phyloP scores from a whole-genome alignment of 1,284 basidiomycete genomes.

The Waitea zeae region DNA sequence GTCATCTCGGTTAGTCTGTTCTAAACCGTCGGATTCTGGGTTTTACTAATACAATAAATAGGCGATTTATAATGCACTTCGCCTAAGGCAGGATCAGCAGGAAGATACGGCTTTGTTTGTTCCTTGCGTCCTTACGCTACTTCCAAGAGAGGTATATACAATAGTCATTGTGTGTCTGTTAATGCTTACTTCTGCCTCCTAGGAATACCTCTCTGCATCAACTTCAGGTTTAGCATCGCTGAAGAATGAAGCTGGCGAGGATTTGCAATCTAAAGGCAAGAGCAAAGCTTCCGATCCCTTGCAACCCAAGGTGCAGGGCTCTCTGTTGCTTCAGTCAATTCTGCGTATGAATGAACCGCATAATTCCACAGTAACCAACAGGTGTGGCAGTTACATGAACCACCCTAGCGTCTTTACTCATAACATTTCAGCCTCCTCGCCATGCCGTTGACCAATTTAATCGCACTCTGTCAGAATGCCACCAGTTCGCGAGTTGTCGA shows the following conservation, averaged over 20 bases:
- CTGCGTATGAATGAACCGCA: constrained; percentile 49
- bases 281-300: constrained; percentile 9
- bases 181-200: no score
- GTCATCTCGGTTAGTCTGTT: constrained; percentile 31
- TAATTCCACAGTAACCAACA: constrained; percentile 48
- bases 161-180: no score
- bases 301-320: constrained; percentile 71
- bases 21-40: no score
- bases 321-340: constrained; percentile 69
- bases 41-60: no score
- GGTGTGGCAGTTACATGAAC: constrained; percentile 22
- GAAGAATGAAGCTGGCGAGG: no score
- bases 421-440: constrained; percentile 32
- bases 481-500: constrained; percentile 76
- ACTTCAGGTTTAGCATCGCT: no score
- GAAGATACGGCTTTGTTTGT: constrained; percentile 34
- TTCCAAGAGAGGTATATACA: constrained; percentile 36
- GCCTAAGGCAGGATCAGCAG: no score
- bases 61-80: no score
- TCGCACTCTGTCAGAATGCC: constrained; percentile 52
- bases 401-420: constrained; percentile 1
- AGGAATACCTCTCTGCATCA: no score
- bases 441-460: constrained; percentile 38
- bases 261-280: constrained; percentile 18
- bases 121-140: constrained; percentile 46